Percentiles rank a stretch among this genome's conserved stretches.
Conservation (phyloP, 192 early-diverging fungal species). For the Kickxella alabastrina region DNA sequence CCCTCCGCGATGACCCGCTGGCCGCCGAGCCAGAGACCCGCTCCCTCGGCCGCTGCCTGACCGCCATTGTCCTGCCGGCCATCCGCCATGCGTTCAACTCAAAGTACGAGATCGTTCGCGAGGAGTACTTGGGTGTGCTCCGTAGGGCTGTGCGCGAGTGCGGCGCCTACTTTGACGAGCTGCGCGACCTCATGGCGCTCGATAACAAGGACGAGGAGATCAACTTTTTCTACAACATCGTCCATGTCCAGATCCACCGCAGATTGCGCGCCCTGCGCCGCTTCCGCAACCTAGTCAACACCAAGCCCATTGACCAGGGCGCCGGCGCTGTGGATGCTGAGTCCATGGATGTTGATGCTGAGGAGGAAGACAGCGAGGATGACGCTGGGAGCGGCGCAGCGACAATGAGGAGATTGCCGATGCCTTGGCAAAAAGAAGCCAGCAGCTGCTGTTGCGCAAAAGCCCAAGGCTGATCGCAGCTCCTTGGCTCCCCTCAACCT, state of each 20-base stretch:
- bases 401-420: conserved; percentile 1
- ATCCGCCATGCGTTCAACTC: conserved; percentile 34
- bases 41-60: conserved; percentile 14
- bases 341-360: conserved; percentile 37
- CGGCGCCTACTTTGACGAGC: conserved; percentile 30
- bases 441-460: too few species aligned
- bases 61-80: conserved; percentile 28
- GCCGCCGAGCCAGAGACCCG: conserved; percentile 13
- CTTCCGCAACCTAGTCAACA: conserved; percentile 52
- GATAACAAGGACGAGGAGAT: conserved; percentile 60
- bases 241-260: conserved; percentile 94
- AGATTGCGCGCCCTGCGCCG: conserved; percentile 78
- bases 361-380: background rate
- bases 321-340: background rate
- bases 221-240: conserved; percentile 92
- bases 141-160: conserved; percentile 35
- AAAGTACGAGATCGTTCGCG: conserved; percentile 26
- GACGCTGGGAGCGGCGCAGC: too few species aligned
- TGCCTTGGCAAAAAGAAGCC: too few species aligned
- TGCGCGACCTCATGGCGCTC: conserved; percentile 35
- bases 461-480: background rate
- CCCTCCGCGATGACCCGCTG: conserved; percentile 7
- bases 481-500: background rate
- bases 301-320: background rate
- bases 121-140: conserved; percentile 35